A percentile compares a stretch with the other conserved stretches of the same genome.
phyloP scores from a whole-genome alignment of 1,139 yeast genomes.

The Yamadazyma buinensis region DNA sequence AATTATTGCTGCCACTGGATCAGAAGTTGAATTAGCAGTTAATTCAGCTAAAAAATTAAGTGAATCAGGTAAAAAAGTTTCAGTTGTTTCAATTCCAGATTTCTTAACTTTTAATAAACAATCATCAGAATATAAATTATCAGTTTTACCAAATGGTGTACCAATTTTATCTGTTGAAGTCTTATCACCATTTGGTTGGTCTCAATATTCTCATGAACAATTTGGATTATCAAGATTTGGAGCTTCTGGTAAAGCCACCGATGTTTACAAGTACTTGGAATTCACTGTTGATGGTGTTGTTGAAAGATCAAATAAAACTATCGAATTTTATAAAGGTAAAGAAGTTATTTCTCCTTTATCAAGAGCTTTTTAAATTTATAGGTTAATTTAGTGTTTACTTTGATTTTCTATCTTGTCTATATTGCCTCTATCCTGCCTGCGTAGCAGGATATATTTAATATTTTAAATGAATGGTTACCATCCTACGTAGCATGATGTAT shows the following conservation, averaged over 20 bases:
- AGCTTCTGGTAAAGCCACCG: slow-evolving; percentile 90
- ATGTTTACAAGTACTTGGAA: slow-evolving; percentile 79
- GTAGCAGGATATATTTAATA: too few relatives aligned
- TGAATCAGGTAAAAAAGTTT: slow-evolving; percentile 52
- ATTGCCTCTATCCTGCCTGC: too few relatives aligned
- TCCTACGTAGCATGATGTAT: too few relatives aligned
- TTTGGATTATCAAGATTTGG: slow-evolving; percentile 96
- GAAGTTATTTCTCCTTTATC: slow-evolving; percentile 70
- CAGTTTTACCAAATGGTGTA: slow-evolving; percentile 90
- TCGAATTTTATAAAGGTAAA: slow-evolving; percentile 80
- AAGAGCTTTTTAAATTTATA: slow-evolving; percentile 51
- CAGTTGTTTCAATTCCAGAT: slow-evolving; percentile 92
- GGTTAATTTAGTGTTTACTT: too few relatives aligned
- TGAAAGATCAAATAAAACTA: slow-evolving; percentile 75
- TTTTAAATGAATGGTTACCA: too few relatives aligned
- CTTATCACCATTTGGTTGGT: slow-evolving; percentile 89
- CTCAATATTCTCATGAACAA: slow-evolving; percentile 93
- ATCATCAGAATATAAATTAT: slow-evolving; percentile 70
- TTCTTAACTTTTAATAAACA: slow-evolving; percentile 87
- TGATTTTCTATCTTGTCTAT: too few relatives aligned
- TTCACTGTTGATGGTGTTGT: slow-evolving; percentile 95
- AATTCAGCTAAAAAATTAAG: slow-evolving; percentile 72
- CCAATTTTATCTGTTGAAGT: slow-evolving; percentile 96
- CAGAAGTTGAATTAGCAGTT: slow-evolving; percentile 84
- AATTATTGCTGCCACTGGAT: slow-evolving; percentile 88